Conservation (phyloP, 2,329 filamentous ascomycete species). For the Cytospora piceae region DNA sequence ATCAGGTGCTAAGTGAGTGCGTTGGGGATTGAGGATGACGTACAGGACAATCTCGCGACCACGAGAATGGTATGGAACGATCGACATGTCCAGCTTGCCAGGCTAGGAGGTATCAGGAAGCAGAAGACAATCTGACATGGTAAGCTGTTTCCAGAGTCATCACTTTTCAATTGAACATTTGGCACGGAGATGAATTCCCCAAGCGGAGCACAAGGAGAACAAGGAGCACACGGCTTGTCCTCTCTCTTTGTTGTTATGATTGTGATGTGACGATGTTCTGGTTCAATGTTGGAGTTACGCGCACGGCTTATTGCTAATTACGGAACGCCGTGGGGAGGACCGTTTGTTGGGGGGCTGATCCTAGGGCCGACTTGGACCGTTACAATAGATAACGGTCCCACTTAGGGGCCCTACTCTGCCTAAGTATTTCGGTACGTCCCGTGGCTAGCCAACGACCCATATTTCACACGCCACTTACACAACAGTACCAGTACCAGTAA, state of each 20-base stretch:
- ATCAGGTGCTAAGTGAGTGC: slow-evolving; percentile 3
- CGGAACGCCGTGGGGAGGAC: background rate
- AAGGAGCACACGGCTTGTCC: background rate
- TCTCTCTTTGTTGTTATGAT: slow-evolving; percentile 2
- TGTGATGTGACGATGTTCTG: slow-evolving; percentile 10
- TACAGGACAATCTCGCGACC: slow-evolving; percentile 81
- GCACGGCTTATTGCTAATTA: slow-evolving; percentile 18
- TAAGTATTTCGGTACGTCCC: too few relatives aligned
- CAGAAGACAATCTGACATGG: slow-evolving; percentile 16
- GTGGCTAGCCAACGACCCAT: too few relatives aligned
- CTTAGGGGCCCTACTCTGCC: too few relatives aligned
- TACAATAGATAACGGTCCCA: too few relatives aligned
- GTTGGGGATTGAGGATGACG: slow-evolving; percentile 42
- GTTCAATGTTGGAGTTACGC: slow-evolving; percentile 20
- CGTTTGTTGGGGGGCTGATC: background rate
- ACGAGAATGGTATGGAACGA: slow-evolving; percentile 76
- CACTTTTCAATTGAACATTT: background rate
- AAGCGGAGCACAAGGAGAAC: background rate
- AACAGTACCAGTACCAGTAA: too few relatives aligned
- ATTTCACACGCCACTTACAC: background rate
- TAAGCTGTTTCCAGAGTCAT: slow-evolving; percentile 4
- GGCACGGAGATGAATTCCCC: background rate
- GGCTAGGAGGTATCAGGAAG: slow-evolving; percentile 27
- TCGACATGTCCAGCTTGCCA: slow-evolving; percentile 52
- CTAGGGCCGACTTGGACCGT: too few relatives aligned